phyloP scores from a whole-genome alignment of 257 asterid genomes.

The Solanum corneliomulleri region DNA sequence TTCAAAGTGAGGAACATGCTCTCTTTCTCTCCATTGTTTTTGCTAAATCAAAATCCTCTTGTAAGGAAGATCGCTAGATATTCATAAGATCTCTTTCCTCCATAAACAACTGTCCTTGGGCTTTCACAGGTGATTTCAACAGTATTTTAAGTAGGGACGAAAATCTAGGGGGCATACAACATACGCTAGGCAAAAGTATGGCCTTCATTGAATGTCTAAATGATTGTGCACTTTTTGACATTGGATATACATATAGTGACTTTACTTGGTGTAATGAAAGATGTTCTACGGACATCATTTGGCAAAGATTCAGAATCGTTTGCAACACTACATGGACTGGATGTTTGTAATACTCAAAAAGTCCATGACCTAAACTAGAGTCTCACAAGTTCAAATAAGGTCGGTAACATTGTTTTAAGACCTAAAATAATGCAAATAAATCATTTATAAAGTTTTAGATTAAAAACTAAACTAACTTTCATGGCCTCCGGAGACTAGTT shows the following conservation, averaged over 20 bases:
- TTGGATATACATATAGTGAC: background rate
- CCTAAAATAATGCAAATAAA: no score
- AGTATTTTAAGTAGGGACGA: background rate
- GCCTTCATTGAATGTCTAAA: background rate
- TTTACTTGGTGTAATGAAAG: background rate
- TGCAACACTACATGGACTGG: background rate
- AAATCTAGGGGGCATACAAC: background rate
- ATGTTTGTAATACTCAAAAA: no score
- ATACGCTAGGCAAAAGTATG: background rate
- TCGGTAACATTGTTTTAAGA: no score
- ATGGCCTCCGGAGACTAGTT: no score
- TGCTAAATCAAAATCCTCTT: background rate
- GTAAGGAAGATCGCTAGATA: background rate
- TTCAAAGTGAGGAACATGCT: background rate
- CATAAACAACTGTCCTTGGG: background rate
- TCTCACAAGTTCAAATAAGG: no score
- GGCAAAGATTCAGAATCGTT: background rate
- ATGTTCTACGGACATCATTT: background rate
- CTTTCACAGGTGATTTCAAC: background rate
- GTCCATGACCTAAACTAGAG: no score
- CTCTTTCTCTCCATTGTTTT: background rate
- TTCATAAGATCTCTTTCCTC: background rate
- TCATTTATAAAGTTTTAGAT: no score
- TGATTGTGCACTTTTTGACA: background rate
- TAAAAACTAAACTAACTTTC: no score